Base-by-base conservation (phyloP, 805 yeast species). In the Cyberlindnera mrakii region DNA sequence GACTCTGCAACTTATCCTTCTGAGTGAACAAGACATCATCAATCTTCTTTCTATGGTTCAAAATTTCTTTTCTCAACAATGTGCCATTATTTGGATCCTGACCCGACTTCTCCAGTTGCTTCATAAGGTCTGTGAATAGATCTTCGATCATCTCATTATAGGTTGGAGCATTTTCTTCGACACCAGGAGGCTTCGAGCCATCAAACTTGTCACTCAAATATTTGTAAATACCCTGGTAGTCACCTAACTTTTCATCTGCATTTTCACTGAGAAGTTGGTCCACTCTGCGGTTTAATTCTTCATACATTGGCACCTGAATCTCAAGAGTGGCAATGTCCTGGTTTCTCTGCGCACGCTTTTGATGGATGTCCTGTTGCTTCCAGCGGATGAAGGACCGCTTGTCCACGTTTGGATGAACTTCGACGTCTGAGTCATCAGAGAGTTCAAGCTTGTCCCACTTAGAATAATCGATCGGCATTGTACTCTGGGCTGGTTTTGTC, bases 391-490 rank as follows among this genome's bases (percentile, higher is more conserved):
- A 91, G 1, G 98, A 90, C 33, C 69, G 70, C 61, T 93, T 93
- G 63, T 93, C 99, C 29, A 93, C 99, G 59, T 93, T 93, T 46
- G 98, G 99, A 61, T 93, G 99, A 14, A 91, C 98, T 58, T 93
- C 99, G 39, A 93, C 71, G 57, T 93, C 99, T 8, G 96, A 88
- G 64, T 93, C 99, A 62, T 93, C 99, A 17, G 96, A 87, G 33
- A 93, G 69, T 63, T 93, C 99, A 46, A 93, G 78, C 61, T 88
- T 87, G 65, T 93, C 99, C 98, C 99, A 93, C 62, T 91, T 93
- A 10, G 96, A 88, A 66, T 93, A 93, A 63, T 93, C 99, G 51
- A 93, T 80, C 29, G 86, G 80, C 95, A 85, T 86, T 20, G 20
- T 43, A n/a, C 20, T 10, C 20, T 19, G 7, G 17, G 23, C 11